phyloP scores from a whole-genome alignment of 1,139 yeast genomes.

The Candida dubliniensis region DNA sequence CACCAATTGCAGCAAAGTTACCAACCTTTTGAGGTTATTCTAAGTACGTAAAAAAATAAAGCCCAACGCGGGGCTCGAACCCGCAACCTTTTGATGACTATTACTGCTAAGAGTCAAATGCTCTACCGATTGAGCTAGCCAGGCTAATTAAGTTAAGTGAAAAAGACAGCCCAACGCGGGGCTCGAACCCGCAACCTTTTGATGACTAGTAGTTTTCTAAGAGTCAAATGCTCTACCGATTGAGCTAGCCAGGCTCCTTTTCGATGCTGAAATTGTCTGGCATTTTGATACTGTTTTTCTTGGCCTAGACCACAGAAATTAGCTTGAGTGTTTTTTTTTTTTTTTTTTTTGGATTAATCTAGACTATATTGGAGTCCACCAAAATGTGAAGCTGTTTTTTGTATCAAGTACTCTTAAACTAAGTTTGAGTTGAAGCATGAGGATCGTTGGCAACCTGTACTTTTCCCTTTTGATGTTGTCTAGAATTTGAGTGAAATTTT shows the following conservation, averaged over 20 bases:
- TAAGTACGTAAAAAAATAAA: constrained; percentile 13
- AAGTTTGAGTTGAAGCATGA: too few relatives aligned
- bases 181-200: constrained; percentile 54
- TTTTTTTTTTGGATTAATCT: background rate
- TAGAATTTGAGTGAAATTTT: too few relatives aligned
- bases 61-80: constrained; percentile 55
- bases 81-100: constrained; percentile 46
- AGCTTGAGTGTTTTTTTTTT: too few relatives aligned
- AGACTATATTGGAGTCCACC: too few relatives aligned
- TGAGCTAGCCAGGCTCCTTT: constrained; percentile 26
- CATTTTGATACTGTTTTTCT: too few relatives aligned
- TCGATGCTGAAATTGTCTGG: too few relatives aligned
- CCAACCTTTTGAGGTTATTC: constrained; percentile 52
- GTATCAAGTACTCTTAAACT: too few relatives aligned
- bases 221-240: constrained; percentile 32
- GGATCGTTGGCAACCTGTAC: too few relatives aligned
- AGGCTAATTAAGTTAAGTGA: constrained; percentile 1
- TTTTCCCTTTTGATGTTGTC: too few relatives aligned
- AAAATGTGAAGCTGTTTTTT: too few relatives aligned
- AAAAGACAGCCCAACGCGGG: constrained; percentile 47
- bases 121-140: constrained; percentile 16
- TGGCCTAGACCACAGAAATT: too few relatives aligned
- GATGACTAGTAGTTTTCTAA: constrained; percentile 24
- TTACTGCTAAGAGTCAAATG: constrained; percentile 25
- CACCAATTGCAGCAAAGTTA: background rate